Conservation (phyloP, 2,329 filamentous ascomycete species). For the Arthrobotrys megalospora region DNA sequence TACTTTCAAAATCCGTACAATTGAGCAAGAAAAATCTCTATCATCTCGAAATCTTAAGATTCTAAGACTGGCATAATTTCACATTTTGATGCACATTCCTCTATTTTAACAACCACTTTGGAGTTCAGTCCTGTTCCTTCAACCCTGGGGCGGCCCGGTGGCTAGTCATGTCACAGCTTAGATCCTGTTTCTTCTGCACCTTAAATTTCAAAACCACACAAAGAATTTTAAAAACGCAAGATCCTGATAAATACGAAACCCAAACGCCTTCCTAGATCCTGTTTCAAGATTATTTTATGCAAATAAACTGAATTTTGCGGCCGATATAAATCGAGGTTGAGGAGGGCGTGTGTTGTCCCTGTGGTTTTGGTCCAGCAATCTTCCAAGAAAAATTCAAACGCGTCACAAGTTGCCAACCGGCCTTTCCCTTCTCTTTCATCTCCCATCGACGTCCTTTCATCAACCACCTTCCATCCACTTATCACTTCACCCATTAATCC, state of each 20-base stretch:
- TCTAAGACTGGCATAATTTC: too few relatives aligned
- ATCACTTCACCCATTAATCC: conserved; percentile 8
- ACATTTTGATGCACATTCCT: too few relatives aligned
- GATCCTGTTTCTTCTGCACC: not conserved
- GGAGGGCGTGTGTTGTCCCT: conserved; percentile 49
- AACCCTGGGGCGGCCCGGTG: too few relatives aligned
- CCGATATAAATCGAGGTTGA: not conserved
- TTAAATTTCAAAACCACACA: not conserved
- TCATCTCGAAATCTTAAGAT: too few relatives aligned
- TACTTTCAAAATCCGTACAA: too few relatives aligned
- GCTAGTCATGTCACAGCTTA: too few relatives aligned
- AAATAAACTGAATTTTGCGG: not conserved
- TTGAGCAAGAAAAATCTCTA: too few relatives aligned
- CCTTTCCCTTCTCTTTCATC: conserved; percentile 42
- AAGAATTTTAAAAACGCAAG: conserved; percentile 6
- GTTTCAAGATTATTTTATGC: not conserved
- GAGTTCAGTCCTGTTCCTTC: too few relatives aligned
- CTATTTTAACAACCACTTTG: too few relatives aligned
- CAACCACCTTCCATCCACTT: conserved; percentile 15
- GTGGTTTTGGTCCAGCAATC: conserved; percentile 41
- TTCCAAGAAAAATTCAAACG: conserved; percentile 56
- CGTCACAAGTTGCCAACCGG: conserved; percentile 42
- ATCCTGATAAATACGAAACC: not conserved
- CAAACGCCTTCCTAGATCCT: too few relatives aligned
- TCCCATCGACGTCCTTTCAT: conserved; percentile 29